Evolutionary conservation across 2,329 filamentous ascomycete species (phyloP), one percentile per base, ranked within the genome.

Genomic region (Botrytis tulipae): DNA sequence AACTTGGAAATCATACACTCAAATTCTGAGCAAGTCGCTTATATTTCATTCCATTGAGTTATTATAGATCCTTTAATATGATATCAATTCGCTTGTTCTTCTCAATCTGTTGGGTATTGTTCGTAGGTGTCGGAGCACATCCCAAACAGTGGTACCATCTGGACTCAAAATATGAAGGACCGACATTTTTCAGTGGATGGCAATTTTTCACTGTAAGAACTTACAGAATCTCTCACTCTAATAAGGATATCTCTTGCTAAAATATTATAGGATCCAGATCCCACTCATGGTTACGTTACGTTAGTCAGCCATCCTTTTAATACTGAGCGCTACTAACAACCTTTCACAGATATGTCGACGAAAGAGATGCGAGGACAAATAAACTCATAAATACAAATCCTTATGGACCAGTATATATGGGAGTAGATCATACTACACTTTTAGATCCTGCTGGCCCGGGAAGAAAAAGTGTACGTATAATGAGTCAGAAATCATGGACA

Each of bases 401-500:
- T 4, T n/a, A 51, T 51, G 46, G 46, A 51, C 22, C 46, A 12
- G 22, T n/a, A 25, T 51, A 51, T n/a, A n/a, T 51, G 3, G 46
- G 46, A 51, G 46, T 51, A 9, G 22, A 25, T 14, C 4, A 51
- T 51, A 14, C 4, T 51, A 51, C 46, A 14, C 1, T 12, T 16
- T 51, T 51, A n/a, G 54, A 73, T 46, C 62, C 71, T 51, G 35
- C 48, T 14, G 63, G 29, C 10, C n/a, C 51, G 1, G 71, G 71
- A 25, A 81, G 86, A 37, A 84, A 85, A 18, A 92, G 90, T 76
- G 86, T 94, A 61, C 87, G 91, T 18, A 82, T 94, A 29, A 87
- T 89, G 70, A 92, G 89, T 81, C 90, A 87, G 71, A 84, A 87
- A 68, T 81, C 84, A 4, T 94, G 89, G 81, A 87, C 85, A 46